Evolutionary conservation across 345 rosid genomes (phyloP).

Genomic region (Moringa oleifera): DNA sequence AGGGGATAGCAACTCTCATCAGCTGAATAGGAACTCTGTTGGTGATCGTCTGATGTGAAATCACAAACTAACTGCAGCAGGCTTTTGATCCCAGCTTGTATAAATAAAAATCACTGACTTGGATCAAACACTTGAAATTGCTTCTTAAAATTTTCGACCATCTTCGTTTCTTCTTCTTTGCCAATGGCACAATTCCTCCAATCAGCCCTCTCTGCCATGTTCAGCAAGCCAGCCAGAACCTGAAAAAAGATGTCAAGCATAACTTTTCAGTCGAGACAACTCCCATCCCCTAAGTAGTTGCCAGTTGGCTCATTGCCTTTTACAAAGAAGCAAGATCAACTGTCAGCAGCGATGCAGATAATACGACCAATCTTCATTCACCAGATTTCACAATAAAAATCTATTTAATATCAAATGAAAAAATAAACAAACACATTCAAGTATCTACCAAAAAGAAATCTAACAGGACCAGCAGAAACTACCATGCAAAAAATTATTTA

Average conservation of each 20-base stretch:
- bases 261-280: neutral
- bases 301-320: no score
- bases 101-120: slow-evolving; percentile 23
- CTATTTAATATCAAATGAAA: no score
- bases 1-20: neutral
- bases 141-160: slow-evolving; percentile 61
- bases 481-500: no score
- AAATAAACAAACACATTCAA: no score
- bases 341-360: no score
- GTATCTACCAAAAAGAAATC: no score
- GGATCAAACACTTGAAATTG: slow-evolving; percentile 68
- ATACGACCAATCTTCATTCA: no score
- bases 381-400: neutral
- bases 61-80: slow-evolving; percentile 4
- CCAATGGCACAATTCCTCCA: slow-evolving; percentile 69
- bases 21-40: no score
- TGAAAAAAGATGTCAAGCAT: slow-evolving; percentile 26
- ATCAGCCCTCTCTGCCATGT: slow-evolving; percentile 75
- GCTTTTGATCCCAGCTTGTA: slow-evolving; percentile 6
- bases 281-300: no score
- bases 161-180: slow-evolving; percentile 67
- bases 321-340: no score
- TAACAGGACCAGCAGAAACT: no score
- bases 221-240: slow-evolving; percentile 87
- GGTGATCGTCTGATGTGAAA: no score